Evolutionary conservation across 306 rosid species (phyloP).

Genomic region (Vigna reflexopilosa): DNA sequence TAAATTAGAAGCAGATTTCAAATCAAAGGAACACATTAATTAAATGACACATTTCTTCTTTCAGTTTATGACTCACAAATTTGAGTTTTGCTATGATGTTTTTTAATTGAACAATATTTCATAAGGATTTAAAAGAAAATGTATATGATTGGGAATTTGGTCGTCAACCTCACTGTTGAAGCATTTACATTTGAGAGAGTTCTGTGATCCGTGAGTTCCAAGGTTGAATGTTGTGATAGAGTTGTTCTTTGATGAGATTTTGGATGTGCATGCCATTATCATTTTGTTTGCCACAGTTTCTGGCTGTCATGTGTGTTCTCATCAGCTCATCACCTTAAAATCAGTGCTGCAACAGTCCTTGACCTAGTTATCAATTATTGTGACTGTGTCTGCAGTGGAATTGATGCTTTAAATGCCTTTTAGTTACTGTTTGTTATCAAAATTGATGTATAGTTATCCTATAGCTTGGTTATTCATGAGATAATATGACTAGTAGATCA

Average conservation of each 20-base stretch:
- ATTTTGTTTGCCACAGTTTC: background rate
- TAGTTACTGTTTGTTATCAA: background rate
- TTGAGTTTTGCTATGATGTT: no score
- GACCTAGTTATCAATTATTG: background rate
- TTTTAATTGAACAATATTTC: no score
- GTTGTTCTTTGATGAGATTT: background rate
- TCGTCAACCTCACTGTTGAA: background rate
- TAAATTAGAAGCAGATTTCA: no score
- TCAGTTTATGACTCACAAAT: no score
- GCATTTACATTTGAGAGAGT: background rate
- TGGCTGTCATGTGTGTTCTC: slow-evolving; percentile 7
- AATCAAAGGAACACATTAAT: no score
- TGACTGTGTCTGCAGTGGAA: background rate
- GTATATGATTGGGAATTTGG: background rate
- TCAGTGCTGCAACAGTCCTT: slow-evolving; percentile 13
- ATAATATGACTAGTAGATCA: background rate
- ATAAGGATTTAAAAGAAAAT: no score
- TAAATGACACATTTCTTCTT: no score
- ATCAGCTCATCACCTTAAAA: slow-evolving; percentile 8
- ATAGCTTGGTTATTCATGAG: background rate
- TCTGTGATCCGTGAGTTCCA: background rate
- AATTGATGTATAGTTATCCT: background rate
- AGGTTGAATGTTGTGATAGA: background rate
- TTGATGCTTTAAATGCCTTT: slow-evolving; percentile 2
- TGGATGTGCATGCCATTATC: background rate